A percentile compares a stretch with the other conserved stretches of the same genome.
Conservation (phyloP, 345 rosid genomes). For the Sonneratia caseolaris region DNA sequence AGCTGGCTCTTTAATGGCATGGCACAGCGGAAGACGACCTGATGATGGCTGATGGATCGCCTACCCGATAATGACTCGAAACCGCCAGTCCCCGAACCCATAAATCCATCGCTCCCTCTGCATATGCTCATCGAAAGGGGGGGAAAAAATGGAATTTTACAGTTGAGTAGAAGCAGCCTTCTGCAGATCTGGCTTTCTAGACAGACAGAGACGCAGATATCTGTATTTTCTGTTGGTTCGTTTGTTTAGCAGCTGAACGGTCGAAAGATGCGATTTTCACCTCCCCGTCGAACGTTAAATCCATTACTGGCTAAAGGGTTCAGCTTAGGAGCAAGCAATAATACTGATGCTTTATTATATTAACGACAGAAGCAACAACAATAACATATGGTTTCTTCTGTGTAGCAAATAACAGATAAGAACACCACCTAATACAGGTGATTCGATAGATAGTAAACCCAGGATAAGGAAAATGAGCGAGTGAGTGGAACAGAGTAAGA, state of each 20-base stretch:
- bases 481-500: neutral
- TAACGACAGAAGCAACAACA: neutral
- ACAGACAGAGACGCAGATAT: too few species aligned
- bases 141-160: neutral
- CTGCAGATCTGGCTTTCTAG: too few species aligned
- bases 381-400: neutral
- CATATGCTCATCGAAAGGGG: neutral
- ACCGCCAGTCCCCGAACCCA: neutral
- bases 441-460: neutral
- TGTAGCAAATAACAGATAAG: neutral
- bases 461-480: neutral
- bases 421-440: neutral
- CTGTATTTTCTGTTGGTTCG: too few species aligned
- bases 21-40: too few species aligned
- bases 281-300: too few species aligned
- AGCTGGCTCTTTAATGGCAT: neutral
- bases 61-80: too few species aligned
- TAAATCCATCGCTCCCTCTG: neutral
- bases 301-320: neutral
- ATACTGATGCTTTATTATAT: too few species aligned
- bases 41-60: too few species aligned
- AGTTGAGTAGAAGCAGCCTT: too few species aligned
- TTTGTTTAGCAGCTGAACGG: too few species aligned
- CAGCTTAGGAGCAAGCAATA: neutral
- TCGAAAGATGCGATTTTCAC: too few species aligned